Conservation (phyloP, 805 yeast genomes). For the Wickerhamomyces tratensis region DNA sequence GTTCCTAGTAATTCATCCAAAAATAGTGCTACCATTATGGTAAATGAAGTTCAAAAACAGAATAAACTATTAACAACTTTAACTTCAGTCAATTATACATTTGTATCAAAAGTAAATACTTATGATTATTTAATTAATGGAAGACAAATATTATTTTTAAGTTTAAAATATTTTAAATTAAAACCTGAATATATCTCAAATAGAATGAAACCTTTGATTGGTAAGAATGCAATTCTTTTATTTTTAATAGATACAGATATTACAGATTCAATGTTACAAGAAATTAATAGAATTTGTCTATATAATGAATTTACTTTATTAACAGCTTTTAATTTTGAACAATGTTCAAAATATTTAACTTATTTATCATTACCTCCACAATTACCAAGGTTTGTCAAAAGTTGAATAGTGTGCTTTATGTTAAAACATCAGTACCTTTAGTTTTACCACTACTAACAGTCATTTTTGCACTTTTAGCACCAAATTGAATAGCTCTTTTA, state of each 20-base stretch:
- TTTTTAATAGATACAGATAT: slow-evolving; percentile 60
- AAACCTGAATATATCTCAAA: slow-evolving; percentile 68
- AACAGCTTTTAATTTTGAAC: slow-evolving; percentile 37
- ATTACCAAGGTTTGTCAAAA: too few species aligned
- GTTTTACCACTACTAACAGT: slow-evolving; percentile 56
- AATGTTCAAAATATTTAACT: slow-evolving; percentile 37
- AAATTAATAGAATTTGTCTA: slow-evolving; percentile 29
- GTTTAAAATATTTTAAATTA: slow-evolving; percentile 64
- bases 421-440: slow-evolving; percentile 58
- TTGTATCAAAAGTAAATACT: slow-evolving; percentile 32
- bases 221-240: slow-evolving; percentile 41
- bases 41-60: slow-evolving; percentile 59
- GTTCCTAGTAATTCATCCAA: too few species aligned
- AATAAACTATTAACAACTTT: slow-evolving; percentile 56
- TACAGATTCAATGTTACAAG: slow-evolving; percentile 33
- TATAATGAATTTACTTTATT: slow-evolving; percentile 31
- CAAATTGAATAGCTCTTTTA: slow-evolving; percentile 94
- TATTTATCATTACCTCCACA: slow-evolving; percentile 13
- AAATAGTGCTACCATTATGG: slow-evolving; percentile 32
- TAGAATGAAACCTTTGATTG: slow-evolving; percentile 33
- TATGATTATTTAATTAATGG: slow-evolving; percentile 61
- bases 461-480: slow-evolving; percentile 92
- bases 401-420: too few species aligned
- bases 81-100: slow-evolving; percentile 44
- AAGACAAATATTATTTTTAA: slow-evolving; percentile 48